These are phyloP conservation scores for Chalciporus piperatus DNA, from an alignment of 768 basidiomycete species.

Conservation along the genomic window DNA sequence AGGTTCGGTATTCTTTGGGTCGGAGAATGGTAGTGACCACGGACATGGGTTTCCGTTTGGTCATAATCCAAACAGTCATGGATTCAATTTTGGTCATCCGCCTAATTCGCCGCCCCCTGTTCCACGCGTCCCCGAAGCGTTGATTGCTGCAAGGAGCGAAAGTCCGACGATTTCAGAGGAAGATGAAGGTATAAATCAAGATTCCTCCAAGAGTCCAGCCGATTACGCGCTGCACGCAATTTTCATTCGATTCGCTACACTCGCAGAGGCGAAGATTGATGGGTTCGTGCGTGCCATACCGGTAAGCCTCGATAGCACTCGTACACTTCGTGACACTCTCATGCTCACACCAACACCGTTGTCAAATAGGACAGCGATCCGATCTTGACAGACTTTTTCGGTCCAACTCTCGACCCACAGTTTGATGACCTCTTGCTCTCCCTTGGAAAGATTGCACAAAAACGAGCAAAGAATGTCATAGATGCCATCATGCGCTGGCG, in stretches of 20 bases:
- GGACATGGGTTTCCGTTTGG: slow-evolving; percentile 41
- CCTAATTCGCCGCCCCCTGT: slow-evolving; percentile 71
- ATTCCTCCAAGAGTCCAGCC: slow-evolving; percentile 77
- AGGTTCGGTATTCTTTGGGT: slow-evolving; percentile 68
- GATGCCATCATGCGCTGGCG: slow-evolving; percentile 89
- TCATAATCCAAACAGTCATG: slow-evolving; percentile 23
- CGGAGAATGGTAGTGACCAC: slow-evolving; percentile 71
- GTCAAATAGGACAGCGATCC: slow-evolving; percentile 62
- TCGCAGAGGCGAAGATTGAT: slow-evolving; percentile 79
- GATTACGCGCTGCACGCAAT: slow-evolving; percentile 88
- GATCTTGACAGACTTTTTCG: slow-evolving; percentile 64
- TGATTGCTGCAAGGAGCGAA: slow-evolving; percentile 50
- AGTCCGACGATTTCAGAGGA: slow-evolving; percentile 53
- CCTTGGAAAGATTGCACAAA: slow-evolving; percentile 82
- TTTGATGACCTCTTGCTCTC: slow-evolving; percentile 87
- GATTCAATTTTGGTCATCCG: slow-evolving; percentile 23
- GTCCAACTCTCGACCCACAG: slow-evolving; percentile 65
- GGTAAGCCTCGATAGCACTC: slow-evolving; percentile 43
- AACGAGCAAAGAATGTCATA: slow-evolving; percentile 78
- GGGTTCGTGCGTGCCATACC: slow-evolving; percentile 63
- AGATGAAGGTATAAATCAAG: slow-evolving; percentile 59
- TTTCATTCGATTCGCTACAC: slow-evolving; percentile 80
- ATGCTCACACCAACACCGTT: slow-evolving; percentile 1
- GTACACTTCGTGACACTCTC: background rate
- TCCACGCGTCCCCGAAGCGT: slow-evolving; percentile 68